Evolutionary conservation across 2,329 filamentous ascomycete genomes (phyloP), one percentile per base, ranked within the genome.

Genomic region (Malbranchea zuffiana): DNA sequence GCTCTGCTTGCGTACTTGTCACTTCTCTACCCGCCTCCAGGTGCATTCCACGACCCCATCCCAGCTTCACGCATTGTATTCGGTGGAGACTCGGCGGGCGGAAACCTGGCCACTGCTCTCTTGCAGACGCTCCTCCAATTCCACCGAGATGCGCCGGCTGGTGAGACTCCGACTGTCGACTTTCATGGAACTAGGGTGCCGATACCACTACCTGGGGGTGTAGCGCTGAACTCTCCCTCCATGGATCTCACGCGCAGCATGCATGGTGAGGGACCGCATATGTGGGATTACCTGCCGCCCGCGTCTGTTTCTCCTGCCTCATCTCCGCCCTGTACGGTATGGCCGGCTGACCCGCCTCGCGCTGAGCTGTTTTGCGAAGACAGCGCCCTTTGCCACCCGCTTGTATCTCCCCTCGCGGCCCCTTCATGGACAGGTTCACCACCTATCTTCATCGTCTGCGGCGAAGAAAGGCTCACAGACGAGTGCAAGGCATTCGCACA

Each of bases 81-180:
- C 12, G 57, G 63, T 3, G 65, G 65, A 12, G 65, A 67, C 43
- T 66, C 62, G 2, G 62, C 64, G 0, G 65, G 65, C 13, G 65
- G 55, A 4, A 62, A 63, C 40, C 52, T 67, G 6, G 50, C 52
- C 6, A 47, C 65, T 1, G 54, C 49, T 11, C 50, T 67, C 4
- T 44, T 63, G 3, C 61, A 64, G 32, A 56, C 60, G 3, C 52
- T 68, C 4, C 28, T 31, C 28, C 28, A 31, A 31, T 8, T 31
- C 15, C 28, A 31, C 15, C 28, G 28, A n/a, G 11, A 8, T 2
- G 15, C 11, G 10, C 28, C 2, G 11, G 15, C 8, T 16, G 15
- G 15, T 13, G 15, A 31, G 11, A 8, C 28, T 8, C 28, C 28
- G 15, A 31, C 28, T 13, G 3, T 31, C 28, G 10, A 8, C 10